phyloP scores from a whole-genome alignment of 2,329 filamentous ascomycete species.

The Fusarium cyanostomum region DNA sequence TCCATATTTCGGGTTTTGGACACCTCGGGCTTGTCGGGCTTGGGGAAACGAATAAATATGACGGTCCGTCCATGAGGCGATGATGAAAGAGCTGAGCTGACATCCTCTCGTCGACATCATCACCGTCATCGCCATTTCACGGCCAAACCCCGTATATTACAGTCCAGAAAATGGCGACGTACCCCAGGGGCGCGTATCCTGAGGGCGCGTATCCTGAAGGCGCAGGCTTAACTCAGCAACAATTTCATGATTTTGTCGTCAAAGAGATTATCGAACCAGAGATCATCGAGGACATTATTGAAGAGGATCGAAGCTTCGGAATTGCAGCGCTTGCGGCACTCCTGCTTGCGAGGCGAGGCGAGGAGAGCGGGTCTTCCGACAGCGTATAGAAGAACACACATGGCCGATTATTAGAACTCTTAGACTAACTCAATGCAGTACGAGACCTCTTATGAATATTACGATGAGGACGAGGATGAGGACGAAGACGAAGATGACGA shows the following conservation, averaged over 20 bases:
- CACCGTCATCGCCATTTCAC: neutral
- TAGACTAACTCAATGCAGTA: conserved; percentile 28
- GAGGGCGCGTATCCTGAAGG: neutral
- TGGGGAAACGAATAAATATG: conserved; percentile 23
- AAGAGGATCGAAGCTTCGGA: neutral
- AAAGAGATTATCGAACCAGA: conserved; percentile 13
- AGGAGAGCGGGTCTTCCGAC: conserved; percentile 11
- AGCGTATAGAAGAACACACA: conserved; percentile 21
- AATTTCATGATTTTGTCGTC: conserved; percentile 15
- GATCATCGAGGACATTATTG: conserved; percentile 18
- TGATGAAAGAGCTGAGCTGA: conserved; percentile 17
- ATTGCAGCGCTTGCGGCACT: conserved; percentile 23
- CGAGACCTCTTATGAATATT: conserved; percentile 29
- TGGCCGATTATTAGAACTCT: neutral
- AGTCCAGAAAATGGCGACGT: neutral
- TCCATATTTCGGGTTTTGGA: conserved; percentile 20
- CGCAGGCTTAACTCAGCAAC: conserved; percentile 3
- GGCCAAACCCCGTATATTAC: neutral
- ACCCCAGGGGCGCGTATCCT: neutral
- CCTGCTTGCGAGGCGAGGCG: conserved; percentile 6
- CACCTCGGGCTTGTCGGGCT: conserved; percentile 26
- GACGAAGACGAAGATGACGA: neutral
- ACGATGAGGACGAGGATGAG: conserved; percentile 18
- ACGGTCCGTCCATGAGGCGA: conserved; percentile 9
- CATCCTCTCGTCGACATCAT: conserved; percentile 14